Percentiles rank a stretch among this genome's conserved stretches.
phyloP scores from a whole-genome alignment of 495 filamentous ascomycete species.

The Parathielavia hyrcaniae region DNA sequence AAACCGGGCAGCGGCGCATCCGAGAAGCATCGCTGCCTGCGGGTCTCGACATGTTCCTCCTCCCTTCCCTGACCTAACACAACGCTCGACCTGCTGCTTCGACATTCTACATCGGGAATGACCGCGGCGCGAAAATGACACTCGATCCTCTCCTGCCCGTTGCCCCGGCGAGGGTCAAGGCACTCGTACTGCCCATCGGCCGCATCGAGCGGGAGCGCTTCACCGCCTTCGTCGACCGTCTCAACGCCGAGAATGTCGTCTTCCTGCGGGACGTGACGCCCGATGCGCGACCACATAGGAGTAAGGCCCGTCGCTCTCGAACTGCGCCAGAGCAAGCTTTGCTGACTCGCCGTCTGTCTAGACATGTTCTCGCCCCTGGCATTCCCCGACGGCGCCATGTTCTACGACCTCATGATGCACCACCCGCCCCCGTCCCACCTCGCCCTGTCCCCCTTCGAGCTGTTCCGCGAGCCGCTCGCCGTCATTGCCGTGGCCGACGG shows the following conservation, averaged over 20 bases:
- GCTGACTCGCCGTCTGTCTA: constrained; percentile 41
- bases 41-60: constrained; percentile 24
- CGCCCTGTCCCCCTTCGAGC: constrained; percentile 74
- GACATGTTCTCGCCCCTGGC: constrained; percentile 94
- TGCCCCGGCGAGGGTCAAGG: constrained; percentile 81
- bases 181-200: constrained; percentile 77
- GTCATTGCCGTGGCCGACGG: constrained; percentile 77
- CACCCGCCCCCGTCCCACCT: constrained; percentile 70
- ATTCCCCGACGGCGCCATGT: constrained; percentile 79
- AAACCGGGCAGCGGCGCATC: constrained; percentile 12
- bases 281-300: constrained; percentile 79
- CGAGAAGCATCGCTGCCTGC: constrained; percentile 10
- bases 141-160: constrained; percentile 81
- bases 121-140: constrained; percentile 59
- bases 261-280: constrained; percentile 86
- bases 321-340: not conserved
- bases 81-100: constrained; percentile 1
- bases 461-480: constrained; percentile 72
- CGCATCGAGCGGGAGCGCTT: constrained; percentile 78
- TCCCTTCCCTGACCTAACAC: constrained; percentile 13
- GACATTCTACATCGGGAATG: constrained; percentile 23
- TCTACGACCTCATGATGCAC: constrained; percentile 83
- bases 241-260: constrained; percentile 75
- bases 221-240: constrained; percentile 64
- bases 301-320: constrained; percentile 46